Conservation (phyloP, 202 grass and related monocot species). For the Elaeis oleifera region DNA sequence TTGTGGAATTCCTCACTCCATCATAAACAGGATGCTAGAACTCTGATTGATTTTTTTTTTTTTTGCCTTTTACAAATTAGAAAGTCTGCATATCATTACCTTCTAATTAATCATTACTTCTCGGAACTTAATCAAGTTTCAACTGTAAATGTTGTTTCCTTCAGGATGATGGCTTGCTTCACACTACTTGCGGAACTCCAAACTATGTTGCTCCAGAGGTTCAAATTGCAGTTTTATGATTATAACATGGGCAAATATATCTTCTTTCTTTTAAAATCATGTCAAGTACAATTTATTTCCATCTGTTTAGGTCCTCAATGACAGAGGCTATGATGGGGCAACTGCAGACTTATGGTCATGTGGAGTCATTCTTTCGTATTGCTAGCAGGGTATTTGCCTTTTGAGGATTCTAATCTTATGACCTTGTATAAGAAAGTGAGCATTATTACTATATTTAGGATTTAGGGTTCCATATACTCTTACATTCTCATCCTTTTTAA, state of each 20-base stretch:
- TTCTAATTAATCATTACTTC: neutral
- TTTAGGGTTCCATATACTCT: neutral
- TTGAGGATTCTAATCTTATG: slow-evolving; percentile 85
- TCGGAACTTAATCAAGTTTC: neutral
- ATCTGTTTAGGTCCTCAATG: slow-evolving; percentile 51
- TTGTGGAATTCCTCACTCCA: too few species aligned
- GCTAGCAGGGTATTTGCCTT: slow-evolving; percentile 87
- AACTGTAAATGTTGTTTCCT: slow-evolving; percentile 17
- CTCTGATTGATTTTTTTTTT: too few species aligned
- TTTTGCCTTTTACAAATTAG: too few species aligned
- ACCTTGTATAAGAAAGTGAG: slow-evolving; percentile 84
- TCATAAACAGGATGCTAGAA: too few species aligned
- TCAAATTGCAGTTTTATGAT: slow-evolving; percentile 5
- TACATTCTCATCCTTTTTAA: slow-evolving; percentile 21
- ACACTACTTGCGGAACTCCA: slow-evolving; percentile 78
- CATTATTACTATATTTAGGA: slow-evolving; percentile 19
- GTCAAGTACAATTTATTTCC: neutral
- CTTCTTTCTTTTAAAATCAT: too few species aligned
- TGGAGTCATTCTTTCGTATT: slow-evolving; percentile 78
- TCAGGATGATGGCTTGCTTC: slow-evolving; percentile 74
- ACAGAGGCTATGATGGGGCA: slow-evolving; percentile 73
- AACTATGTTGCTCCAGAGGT: slow-evolving; percentile 91
- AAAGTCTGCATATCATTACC: too few species aligned
- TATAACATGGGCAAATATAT: too few species aligned
- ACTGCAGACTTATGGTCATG: slow-evolving; percentile 88